Evolutionary conservation across 352 stramenopile genomes (phyloP), one percentile per base, ranked within the genome.

Genomic region (Phytophthora citricola): DNA sequence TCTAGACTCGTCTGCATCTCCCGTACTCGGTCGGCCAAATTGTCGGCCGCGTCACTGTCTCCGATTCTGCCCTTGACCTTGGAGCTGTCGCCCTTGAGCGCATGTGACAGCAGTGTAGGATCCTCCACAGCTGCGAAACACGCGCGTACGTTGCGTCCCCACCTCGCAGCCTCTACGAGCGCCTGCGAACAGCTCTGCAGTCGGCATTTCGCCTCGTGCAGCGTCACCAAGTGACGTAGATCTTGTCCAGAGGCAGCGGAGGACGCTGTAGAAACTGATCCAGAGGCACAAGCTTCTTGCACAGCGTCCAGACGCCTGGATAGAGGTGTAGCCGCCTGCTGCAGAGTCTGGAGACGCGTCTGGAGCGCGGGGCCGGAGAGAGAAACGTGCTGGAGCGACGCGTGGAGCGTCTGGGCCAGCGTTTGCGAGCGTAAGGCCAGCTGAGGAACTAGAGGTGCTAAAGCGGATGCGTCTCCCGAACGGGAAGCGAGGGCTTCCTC

Each of bases 1-100:
- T 83, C 71, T 34, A 92, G 69, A 70, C 84, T 92, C 41, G 57
- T 63, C 31, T 68, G 78, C 84, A 92, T 91, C 66, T 92, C 80
- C 14, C 53, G 57, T 36, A 92, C 76, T 22, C 82, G 78, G 10
- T 82, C 65, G 0, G 81, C 71, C 26, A 92, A 72, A 24, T 75
- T 53, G 34, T 65, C 48, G 4, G 39, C 31, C 9, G 47, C 40
- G 22, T 62, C 43, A 45, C 32, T 50, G 43, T 62, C 56, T 15
- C 11, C 8, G 4, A 17, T 7, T 17, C 27, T 60, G 29, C 2
- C 41, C 31, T 50, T 58, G 36, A 56, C 36, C 38, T 57, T 46
- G 2, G 17, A 22, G n/a, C 12, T 26, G 9, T 51, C 47, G 24
- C 64, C 51, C 10, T 64, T 63, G 20, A 69, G 38, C 14, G 52